These are phyloP conservation scores for Mycena olivaceomarginata DNA, from an alignment of 768 basidiomycete species.

Conservation along the genomic window DNA sequence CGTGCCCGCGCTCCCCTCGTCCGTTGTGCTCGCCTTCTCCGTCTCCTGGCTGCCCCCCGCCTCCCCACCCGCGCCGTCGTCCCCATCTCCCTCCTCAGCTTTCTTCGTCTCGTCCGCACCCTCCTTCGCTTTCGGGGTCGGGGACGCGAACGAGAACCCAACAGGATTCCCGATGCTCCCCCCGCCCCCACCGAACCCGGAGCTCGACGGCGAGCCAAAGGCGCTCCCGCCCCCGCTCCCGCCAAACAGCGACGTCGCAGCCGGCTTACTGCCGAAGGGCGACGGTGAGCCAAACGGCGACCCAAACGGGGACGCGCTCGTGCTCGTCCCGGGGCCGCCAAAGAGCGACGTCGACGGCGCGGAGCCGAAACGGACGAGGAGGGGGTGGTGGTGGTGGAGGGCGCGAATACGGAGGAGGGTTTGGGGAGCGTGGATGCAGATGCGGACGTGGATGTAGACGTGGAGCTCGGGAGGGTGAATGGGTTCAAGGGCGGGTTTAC, in stretches of 20 bases:
- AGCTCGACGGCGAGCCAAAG: slow-evolving; percentile 36
- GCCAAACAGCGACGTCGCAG: slow-evolving; percentile 35
- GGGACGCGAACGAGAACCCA: slow-evolving; percentile 75
- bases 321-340: slow-evolving; percentile 7
- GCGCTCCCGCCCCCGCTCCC: not conserved
- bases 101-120: slow-evolving; percentile 42
- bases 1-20: slow-evolving; percentile 5
- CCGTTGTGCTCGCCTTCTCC: slow-evolving; percentile 36
- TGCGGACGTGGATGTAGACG: slow-evolving; percentile 29
- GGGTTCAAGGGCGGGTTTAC: slow-evolving; percentile 18
- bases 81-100: slow-evolving; percentile 43
- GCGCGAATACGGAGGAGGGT: slow-evolving; percentile 27
- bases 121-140: slow-evolving; percentile 52
- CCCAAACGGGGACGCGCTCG: slow-evolving; percentile 36
- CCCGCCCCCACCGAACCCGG: slow-evolving; percentile 32
- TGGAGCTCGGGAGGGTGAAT: slow-evolving; percentile 29
- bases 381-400: slow-evolving; percentile 16
- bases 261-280: slow-evolving; percentile 42
- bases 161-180: slow-evolving; percentile 80
- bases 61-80: slow-evolving; percentile 49
- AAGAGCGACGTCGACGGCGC: slow-evolving; percentile 16
- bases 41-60: slow-evolving; percentile 47
- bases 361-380: slow-evolving; percentile 30
- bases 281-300: slow-evolving; percentile 39
- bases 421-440: slow-evolving; percentile 37